Evolutionary conservation across 2,329 filamentous ascomycete genomes (phyloP), one percentile per base, ranked within the genome.

Genomic region (Cordyceps cateniannulata): DNA sequence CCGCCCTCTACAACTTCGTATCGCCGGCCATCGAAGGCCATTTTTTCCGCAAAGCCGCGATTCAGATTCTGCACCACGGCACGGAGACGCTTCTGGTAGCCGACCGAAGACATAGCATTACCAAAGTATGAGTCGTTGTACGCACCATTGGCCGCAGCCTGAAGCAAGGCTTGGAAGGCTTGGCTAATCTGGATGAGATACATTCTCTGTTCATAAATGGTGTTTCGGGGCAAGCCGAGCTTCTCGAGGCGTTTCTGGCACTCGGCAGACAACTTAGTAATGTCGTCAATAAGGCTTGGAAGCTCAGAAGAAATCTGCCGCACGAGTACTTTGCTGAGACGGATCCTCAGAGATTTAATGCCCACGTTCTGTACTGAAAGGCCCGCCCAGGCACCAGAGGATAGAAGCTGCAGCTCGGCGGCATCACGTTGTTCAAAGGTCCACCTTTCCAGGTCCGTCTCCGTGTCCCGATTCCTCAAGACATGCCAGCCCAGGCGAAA

Each of bases 401-500:
- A 72, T 48, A 84, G 81, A 66, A 83, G 83, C 0, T 66, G 58
- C 0, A 62, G 62, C 64, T 84, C 79, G 0, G 69, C 63, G 0
- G 64, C 62, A 38, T 82, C 73, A 0, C 80, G 75, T 54, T 75
- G 64, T 1, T 64, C 63, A 49, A 67, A 61, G 4, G 71, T 67
- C 58, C 65, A 65, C 14, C 66, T n/a, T 40, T 44, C 51, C 20
- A 40, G 35, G 20, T 71, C 63, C n/a, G 65, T 70, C 59, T 77
- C 72, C 16, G 70, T 79, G 60, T 74, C 72, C 6, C 75, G 70
- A 62, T 83, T 83, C 35, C 73, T 75, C 2, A 84, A 68, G 0
- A 82, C 76, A 59, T 84, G 80, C 80, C 81, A 85, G 0, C 81
- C 81, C 0, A 83, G 76, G 0, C 72, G 68, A 22, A 84, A 78